phyloP scores from a whole-genome alignment of 768 basidiomycete species.

The Glaciozyma martinii region DNA sequence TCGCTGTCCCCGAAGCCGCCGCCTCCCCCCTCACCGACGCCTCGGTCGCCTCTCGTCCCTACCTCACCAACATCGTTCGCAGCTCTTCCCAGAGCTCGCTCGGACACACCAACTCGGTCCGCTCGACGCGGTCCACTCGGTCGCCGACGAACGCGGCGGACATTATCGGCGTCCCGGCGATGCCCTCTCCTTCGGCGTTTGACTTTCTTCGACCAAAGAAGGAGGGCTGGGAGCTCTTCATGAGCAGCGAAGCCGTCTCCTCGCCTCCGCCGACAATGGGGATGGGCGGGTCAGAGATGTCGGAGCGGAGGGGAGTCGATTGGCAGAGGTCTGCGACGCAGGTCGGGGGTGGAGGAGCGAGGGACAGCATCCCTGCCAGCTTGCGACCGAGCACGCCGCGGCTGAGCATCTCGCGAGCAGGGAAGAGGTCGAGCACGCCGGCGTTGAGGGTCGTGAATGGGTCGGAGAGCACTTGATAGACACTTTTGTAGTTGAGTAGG shows the following conservation, averaged over 20 bases:
- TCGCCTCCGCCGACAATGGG: not conserved
- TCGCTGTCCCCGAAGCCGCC: not conserved
- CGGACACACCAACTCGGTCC: not conserved
- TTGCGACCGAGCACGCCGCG: too few species aligned
- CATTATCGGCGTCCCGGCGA: conserved; percentile 6
- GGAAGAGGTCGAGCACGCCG: not conserved
- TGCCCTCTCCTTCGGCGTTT: conserved; percentile 4
- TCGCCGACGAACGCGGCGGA: not conserved
- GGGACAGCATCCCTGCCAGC: too few species aligned
- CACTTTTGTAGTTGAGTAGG: too few species aligned
- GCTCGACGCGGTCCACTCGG: conserved; percentile 7
- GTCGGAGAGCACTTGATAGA: too few species aligned
- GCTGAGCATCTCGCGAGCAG: not conserved
- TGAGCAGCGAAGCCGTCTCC: not conserved
- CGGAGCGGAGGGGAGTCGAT: not conserved
- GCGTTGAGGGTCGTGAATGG: not conserved
- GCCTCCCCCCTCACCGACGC: not conserved
- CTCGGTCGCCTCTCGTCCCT: not conserved
- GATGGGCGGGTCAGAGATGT: not conserved
- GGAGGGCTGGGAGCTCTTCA: not conserved
- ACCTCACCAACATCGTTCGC: not conserved
- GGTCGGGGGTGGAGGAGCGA: too few species aligned
- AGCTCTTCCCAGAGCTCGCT: not conserved
- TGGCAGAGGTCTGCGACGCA: not conserved
- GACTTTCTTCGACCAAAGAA: not conserved